phyloP scores from a whole-genome alignment of 2,329 filamentous ascomycete species.

The Xylaria sp. region DNA sequence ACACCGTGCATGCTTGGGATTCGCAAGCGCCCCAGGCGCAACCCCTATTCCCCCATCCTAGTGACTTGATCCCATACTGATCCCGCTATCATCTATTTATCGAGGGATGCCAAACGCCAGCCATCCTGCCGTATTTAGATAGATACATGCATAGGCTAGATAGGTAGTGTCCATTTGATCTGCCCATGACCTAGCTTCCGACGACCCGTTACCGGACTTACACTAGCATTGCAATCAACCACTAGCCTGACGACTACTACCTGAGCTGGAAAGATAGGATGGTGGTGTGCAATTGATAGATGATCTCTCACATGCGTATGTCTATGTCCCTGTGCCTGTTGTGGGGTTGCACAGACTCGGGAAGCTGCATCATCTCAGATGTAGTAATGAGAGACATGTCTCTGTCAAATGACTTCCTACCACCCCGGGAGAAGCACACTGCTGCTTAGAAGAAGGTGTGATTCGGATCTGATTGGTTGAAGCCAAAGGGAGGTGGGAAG shows the following conservation, averaged over 20 bases:
- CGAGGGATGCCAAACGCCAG: not conserved
- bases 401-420: conserved; percentile 33
- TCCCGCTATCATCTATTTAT: conserved; percentile 11
- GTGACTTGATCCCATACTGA: conserved; percentile 30
- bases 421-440: not conserved
- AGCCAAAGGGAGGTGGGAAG: conserved; percentile 15
- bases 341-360: conserved; percentile 34
- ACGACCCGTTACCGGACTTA: conserved; percentile 20
- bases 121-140: not conserved
- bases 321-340: conserved; percentile 20
- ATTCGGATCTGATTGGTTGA: conserved; percentile 10
- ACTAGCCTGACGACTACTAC: conserved; percentile 2
- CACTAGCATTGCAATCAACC: conserved; percentile 12
- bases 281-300: conserved; percentile 22
- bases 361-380: conserved; percentile 25
- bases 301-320: conserved; percentile 31
- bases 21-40: conserved; percentile 29
- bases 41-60: conserved; percentile 21
- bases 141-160: not conserved
- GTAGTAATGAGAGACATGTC: conserved; percentile 29
- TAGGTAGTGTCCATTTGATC: not conserved
- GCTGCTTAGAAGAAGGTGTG: conserved; percentile 19
- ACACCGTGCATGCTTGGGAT: conserved; percentile 19
- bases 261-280: conserved; percentile 20
- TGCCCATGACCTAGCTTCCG: conserved; percentile 9